phyloP scores from a whole-genome alignment of 352 stramenopile species.

The Pythium dissimile region DNA sequence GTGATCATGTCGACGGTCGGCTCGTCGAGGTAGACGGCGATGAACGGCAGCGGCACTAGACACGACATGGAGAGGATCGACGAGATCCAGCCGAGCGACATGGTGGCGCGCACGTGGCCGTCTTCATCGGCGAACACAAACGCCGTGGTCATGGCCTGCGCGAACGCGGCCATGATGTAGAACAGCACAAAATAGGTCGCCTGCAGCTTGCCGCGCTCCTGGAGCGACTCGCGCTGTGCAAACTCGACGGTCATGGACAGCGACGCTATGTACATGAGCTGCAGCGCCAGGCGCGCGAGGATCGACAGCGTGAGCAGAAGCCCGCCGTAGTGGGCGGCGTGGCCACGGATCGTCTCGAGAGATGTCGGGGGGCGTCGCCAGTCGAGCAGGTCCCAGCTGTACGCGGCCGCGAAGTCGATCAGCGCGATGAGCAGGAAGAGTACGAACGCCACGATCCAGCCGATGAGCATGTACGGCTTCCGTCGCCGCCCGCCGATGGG shows the following conservation, averaged over 20 bases:
- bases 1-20: neutral
- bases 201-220: conserved; percentile 35
- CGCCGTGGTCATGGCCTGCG: conserved; percentile 27
- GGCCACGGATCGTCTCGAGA: neutral
- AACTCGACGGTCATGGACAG: conserved; percentile 41
- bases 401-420: conserved; percentile 10
- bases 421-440: conserved; percentile 9
- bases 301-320: conserved; percentile 25
- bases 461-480: conserved; percentile 91
- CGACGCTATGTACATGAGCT: conserved; percentile 36
- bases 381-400: conserved; percentile 12
- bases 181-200: conserved; percentile 39
- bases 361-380: neutral
- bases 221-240: conserved; percentile 40
- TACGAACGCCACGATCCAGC: conserved; percentile 20
- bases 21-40: conserved; percentile 38
- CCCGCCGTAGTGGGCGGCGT: neutral
- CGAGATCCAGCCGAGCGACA: conserved; percentile 23
- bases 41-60: conserved; percentile 29
- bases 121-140: conserved; percentile 24
- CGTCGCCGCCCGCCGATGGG: conserved; percentile 83
- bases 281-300: conserved; percentile 28
- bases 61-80: conserved; percentile 20
- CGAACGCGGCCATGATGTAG: conserved; percentile 28
- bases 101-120: conserved; percentile 12